These are phyloP conservation scores for Endotrypanum monterogeii DNA, from an alignment of 208 protist species.

Conservation along the genomic window DNA sequence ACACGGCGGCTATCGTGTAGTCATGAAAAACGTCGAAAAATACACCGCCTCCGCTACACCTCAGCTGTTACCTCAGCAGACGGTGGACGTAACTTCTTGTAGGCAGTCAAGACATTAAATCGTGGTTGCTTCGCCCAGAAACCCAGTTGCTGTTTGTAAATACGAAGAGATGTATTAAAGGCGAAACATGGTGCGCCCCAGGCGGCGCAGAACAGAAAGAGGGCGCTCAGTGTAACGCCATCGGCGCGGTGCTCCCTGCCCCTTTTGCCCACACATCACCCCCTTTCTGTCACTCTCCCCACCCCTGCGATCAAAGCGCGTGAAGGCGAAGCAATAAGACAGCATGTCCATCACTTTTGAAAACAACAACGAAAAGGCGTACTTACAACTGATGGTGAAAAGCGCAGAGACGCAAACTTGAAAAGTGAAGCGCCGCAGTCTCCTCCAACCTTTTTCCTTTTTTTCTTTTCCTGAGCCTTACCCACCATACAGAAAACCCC, in stretches of 20 bases:
- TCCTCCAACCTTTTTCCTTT: not conserved
- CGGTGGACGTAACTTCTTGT: not conserved
- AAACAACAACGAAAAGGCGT: not conserved
- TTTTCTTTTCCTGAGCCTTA: not conserved
- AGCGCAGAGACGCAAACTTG: slow-evolving; percentile 1
- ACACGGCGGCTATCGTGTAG: not conserved
- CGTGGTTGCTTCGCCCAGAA: not conserved
- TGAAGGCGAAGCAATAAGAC: not conserved
- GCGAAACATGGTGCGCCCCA: slow-evolving; percentile 1
- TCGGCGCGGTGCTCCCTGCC: not conserved
- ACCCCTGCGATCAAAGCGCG: not conserved
- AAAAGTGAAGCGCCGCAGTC: slow-evolving; percentile 1
- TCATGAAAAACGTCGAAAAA: not conserved
- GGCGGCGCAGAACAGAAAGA: slow-evolving; percentile 1
- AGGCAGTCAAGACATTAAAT: not conserved
- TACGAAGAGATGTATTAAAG: slow-evolving; percentile 13
- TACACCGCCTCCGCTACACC: not conserved
- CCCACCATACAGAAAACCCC: not conserved
- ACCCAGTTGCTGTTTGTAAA: slow-evolving; percentile 4
- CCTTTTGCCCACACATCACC: not conserved
- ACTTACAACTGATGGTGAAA: not conserved
- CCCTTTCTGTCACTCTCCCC: slow-evolving; percentile 1
- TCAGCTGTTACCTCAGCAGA: not conserved
- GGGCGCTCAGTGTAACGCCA: not conserved
- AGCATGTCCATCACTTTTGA: not conserved